These are phyloP conservation scores for Astrocystis sublimbata DNA, from an alignment of 495 filamentous ascomycete species.

Conservation along the genomic window DNA sequence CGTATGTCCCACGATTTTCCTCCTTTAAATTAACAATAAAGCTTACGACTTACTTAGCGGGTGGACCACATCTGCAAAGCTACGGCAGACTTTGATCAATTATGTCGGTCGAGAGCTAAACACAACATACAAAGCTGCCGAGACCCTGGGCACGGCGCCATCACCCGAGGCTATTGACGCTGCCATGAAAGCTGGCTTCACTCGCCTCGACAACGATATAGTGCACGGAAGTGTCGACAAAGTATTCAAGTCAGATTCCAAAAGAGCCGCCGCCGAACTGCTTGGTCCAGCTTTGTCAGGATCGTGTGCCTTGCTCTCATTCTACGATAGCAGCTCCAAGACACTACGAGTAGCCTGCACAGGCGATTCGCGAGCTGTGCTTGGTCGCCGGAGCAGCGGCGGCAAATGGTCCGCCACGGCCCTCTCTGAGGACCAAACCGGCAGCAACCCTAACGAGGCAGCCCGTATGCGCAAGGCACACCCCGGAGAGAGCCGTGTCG, in stretches of 20 bases:
- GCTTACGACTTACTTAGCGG: slow-evolving; percentile 57
- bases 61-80: slow-evolving; percentile 97
- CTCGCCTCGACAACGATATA: slow-evolving; percentile 88
- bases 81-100: slow-evolving; percentile 86
- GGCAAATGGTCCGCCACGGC: slow-evolving; percentile 94
- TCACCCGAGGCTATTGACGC: slow-evolving; percentile 76
- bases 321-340: slow-evolving; percentile 86
- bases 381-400: slow-evolving; percentile 72
- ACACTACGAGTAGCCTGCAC: slow-evolving; percentile 89
- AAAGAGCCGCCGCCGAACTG: slow-evolving; percentile 81
- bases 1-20: slow-evolving; percentile 53
- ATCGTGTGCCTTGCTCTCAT: slow-evolving; percentile 92
- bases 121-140: slow-evolving; percentile 79
- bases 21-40: neutral
- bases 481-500: slow-evolving; percentile 81
- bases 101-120: slow-evolving; percentile 96
- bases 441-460: slow-evolving; percentile 78
- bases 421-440: slow-evolving; percentile 91
- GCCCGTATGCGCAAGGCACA: slow-evolving; percentile 80
- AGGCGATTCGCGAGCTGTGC: slow-evolving; percentile 89
- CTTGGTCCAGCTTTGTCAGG: slow-evolving; percentile 92
- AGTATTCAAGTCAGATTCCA: slow-evolving; percentile 83
- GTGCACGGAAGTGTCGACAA: slow-evolving; percentile 85
- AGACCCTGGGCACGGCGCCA: slow-evolving; percentile 53
- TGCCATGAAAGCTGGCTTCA: slow-evolving; percentile 91